Percentiles rank a stretch among this genome's conserved stretches.
Evolutionary conservation across 2,329 filamentous ascomycete genomes (phyloP).

Genomic region (Ceratocystis variospora): DNA sequence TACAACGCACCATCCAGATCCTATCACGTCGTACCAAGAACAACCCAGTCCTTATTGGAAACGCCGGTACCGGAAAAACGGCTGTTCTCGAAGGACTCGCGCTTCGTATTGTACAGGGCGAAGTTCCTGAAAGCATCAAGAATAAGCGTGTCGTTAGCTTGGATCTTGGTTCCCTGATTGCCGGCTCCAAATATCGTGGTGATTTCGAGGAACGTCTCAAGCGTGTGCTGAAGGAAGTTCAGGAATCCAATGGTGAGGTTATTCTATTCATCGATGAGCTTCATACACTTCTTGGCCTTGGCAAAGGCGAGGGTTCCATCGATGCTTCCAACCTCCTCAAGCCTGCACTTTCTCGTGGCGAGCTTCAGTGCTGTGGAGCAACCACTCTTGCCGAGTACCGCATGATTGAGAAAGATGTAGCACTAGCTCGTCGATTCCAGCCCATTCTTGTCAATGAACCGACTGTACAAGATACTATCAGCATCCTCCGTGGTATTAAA

Average conservation of each 20-base stretch:
- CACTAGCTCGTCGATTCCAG: conserved; percentile 82
- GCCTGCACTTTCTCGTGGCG: conserved; percentile 80
- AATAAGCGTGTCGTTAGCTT: conserved; percentile 79
- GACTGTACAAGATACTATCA: conserved; percentile 81
- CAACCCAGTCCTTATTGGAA: conserved; percentile 86
- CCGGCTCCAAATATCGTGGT: conserved; percentile 86
- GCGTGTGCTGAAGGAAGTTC: conserved; percentile 77
- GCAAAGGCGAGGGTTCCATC: conserved; percentile 90
- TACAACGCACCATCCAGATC: conserved; percentile 88
- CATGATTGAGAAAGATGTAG: conserved; percentile 89
- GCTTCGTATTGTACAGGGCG: conserved; percentile 75
- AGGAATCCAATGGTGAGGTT: conserved; percentile 74
- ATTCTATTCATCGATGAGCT: conserved; percentile 94
- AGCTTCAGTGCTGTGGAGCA: conserved; percentile 88
- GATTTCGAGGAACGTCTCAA: conserved; percentile 95
- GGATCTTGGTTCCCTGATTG: conserved; percentile 84
- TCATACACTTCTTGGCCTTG: conserved; percentile 78
- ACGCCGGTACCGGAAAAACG: conserved; percentile 84
- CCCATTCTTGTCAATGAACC: conserved; percentile 90
- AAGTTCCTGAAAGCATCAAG: conserved; percentile 92
- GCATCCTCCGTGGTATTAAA: conserved; percentile 90
- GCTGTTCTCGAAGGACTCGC: conserved; percentile 84
- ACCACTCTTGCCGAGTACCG: conserved; percentile 90
- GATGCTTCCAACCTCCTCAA: conserved; percentile 93
- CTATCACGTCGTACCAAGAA: conserved; percentile 89